Conservation (phyloP, 768 basidiomycete species). For the Tricholoma matsutake region DNA sequence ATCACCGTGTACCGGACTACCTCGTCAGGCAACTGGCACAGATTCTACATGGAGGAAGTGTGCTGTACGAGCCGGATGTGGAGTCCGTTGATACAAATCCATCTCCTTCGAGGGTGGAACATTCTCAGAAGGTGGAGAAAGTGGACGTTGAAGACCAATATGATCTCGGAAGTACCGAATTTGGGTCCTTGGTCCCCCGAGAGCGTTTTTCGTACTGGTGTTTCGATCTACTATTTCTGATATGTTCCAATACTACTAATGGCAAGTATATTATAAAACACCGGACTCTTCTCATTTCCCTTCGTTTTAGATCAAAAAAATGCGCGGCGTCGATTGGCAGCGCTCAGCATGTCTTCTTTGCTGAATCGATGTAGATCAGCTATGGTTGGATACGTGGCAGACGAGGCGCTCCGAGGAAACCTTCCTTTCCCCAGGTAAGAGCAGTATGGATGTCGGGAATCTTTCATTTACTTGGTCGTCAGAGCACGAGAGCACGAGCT, state of each 20-base stretch:
- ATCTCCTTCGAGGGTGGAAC: constrained; percentile 4
- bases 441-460: not conserved
- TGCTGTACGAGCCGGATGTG: constrained; percentile 44
- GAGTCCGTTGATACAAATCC: constrained; percentile 1
- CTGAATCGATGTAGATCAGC: constrained; percentile 72
- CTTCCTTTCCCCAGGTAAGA: constrained; percentile 82
- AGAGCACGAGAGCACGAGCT: constrained; percentile 90
- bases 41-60: constrained; percentile 71
- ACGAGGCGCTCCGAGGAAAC: constrained; percentile 79
- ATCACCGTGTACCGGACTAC: constrained; percentile 64
- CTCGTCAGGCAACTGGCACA: constrained; percentile 67
- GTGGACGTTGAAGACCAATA: constrained; percentile 34
- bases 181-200: constrained; percentile 54
- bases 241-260: constrained; percentile 66
- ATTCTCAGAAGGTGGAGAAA: constrained; percentile 28
- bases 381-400: constrained; percentile 75
- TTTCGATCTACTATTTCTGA: constrained; percentile 79
- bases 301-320: constrained; percentile 51
- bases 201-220: constrained; percentile 94
- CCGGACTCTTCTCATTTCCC: not conserved
- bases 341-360: constrained; percentile 66
- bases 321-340: constrained; percentile 65
- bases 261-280: constrained; percentile 36
- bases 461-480: not conserved
- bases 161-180: constrained; percentile 58